phyloP scores from a whole-genome alignment of 768 basidiomycete genomes.

The Podaxis carcinomalis region DNA sequence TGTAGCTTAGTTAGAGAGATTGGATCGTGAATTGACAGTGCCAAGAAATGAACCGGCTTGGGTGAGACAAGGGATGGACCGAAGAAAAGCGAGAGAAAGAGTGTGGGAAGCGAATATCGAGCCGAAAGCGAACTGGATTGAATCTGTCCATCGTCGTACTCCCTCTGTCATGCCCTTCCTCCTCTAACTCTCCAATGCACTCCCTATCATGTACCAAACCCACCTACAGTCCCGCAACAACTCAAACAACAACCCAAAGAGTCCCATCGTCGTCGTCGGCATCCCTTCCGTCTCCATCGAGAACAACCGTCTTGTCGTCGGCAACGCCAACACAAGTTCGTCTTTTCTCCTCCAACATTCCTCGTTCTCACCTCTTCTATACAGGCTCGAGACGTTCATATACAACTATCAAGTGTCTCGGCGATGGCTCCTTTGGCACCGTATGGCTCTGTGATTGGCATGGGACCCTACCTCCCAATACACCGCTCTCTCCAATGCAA shows the following conservation, averaged over 20 bases:
- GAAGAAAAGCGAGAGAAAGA: conserved; percentile 12
- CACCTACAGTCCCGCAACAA: conserved; percentile 26
- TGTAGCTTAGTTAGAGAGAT: conserved; percentile 12
- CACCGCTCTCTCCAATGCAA: conserved; percentile 91
- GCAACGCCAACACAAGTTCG: conserved; percentile 67
- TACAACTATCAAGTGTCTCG: conserved; percentile 93
- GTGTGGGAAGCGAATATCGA: conserved; percentile 14
- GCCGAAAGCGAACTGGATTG: conserved; percentile 13
- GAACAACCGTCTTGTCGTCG: conserved; percentile 67
- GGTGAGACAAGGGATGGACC: conserved; percentile 1
- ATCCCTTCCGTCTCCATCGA: conserved; percentile 76
- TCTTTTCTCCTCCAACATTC: conserved; percentile 20
- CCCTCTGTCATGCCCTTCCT: conserved; percentile 20
- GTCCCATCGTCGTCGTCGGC: conserved; percentile 55
- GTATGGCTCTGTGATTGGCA: conserved; percentile 99
- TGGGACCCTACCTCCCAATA: conserved; percentile 88
- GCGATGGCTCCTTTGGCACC: conserved; percentile 97
- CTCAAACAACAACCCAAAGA: conserved; percentile 19
- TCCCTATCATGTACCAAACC: conserved; percentile 55
- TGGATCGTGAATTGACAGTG: conserved; percentile 18
- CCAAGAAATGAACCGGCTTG: background rate
- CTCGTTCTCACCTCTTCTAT: conserved; percentile 10
- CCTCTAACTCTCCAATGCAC: conserved; percentile 40
- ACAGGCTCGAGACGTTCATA: conserved; percentile 84
- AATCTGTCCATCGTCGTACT: conserved; percentile 11